Evolutionary conservation across 1,284 basidiomycete genomes (phyloP), one percentile per base, ranked within the genome.

Genomic region (Golubevia sp.): DNA sequence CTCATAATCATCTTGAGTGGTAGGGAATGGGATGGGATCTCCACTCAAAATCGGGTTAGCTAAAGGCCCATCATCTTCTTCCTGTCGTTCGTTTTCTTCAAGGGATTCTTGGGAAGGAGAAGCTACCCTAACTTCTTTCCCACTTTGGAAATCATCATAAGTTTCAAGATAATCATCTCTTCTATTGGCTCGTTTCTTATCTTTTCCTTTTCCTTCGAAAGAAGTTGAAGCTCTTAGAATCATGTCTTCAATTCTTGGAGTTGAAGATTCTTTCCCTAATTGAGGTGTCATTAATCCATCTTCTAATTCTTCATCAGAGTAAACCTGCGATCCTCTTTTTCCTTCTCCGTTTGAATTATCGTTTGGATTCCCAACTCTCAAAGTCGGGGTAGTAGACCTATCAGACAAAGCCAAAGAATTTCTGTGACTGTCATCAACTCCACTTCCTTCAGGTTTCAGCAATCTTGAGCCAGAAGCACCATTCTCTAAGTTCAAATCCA

Each of bases 21-120:
- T 71, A 1, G 73, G 73, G n/a, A 64, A 64, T 7, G 63, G 63
- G 60, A 64, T 64, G 3, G 63, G 63, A 49, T 64, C 63, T 52
- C 63, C 63, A 30, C 51, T 53, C 24, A 30, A 30, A 18, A 44
- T 44, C 13, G 38, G 38, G 18, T 44, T 44, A 18, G 38, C 38
- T 18, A 44, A 44, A 18, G 20, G 44, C 57, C 48, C 21, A 44
- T 18, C 38, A 18, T 13, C 18, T 44, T 44, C 38, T 18, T 44
- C 38, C 18, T 44, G 11, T 8, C 11, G 11, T 44, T 44, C 38
- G 38, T 44, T 18, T 44, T 44, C 38, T n/a, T n/a, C n/a, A n/a
- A n/a, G n/a, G n/a, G n/a, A n/a, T n/a, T n/a, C n/a, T n/a, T n/a
- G n/a, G n/a, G n/a, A n/a, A n/a, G n/a, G n/a, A 13, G 38, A 44